These are phyloP conservation scores for Aphanocladium album DNA, from an alignment of 2,329 filamentous ascomycete species.

Conservation along the genomic window DNA sequence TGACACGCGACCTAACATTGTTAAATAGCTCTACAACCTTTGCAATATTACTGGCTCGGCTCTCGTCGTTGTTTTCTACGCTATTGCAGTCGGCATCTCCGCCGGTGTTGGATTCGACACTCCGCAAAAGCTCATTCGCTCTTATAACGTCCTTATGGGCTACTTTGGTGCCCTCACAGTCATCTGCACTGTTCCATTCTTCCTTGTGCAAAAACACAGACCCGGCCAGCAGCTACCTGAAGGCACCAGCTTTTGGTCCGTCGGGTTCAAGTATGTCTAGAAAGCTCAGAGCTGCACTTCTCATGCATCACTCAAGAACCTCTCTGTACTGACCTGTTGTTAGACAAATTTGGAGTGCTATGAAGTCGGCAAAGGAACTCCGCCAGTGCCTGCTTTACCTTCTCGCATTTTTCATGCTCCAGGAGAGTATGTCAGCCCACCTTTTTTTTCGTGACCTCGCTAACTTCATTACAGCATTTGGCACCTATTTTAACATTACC, in stretches of 20 bases:
- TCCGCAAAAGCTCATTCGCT: slow-evolving; percentile 13
- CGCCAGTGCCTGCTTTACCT: slow-evolving; percentile 20
- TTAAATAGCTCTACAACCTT: slow-evolving; percentile 17
- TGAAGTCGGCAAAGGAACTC: slow-evolving; percentile 17
- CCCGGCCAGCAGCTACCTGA: slow-evolving; percentile 19
- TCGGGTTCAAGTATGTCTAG: slow-evolving; percentile 14
- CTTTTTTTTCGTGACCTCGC: not conserved
- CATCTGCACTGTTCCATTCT: slow-evolving; percentile 19
- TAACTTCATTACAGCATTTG: slow-evolving; percentile 12
- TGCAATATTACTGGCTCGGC: slow-evolving; percentile 19
- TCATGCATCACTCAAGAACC: too few relatives aligned
- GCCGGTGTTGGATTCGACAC: slow-evolving; percentile 17
- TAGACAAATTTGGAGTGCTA: slow-evolving; percentile 18
- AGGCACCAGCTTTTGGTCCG: slow-evolving; percentile 16
- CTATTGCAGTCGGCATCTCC: slow-evolving; percentile 18
- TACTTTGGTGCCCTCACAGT: slow-evolving; percentile 19
- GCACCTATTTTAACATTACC: slow-evolving; percentile 18
- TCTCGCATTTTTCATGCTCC: slow-evolving; percentile 19
- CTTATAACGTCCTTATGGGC: slow-evolving; percentile 18
- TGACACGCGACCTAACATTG: not conserved
- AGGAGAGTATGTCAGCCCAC: slow-evolving; percentile 16
- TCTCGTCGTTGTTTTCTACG: slow-evolving; percentile 17
- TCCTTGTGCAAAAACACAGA: slow-evolving; percentile 20
- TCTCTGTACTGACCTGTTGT: not conserved
- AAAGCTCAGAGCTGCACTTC: too few relatives aligned